Conservation (phyloP, 345 rosid species). For the Clarkia xantiana region DNA sequence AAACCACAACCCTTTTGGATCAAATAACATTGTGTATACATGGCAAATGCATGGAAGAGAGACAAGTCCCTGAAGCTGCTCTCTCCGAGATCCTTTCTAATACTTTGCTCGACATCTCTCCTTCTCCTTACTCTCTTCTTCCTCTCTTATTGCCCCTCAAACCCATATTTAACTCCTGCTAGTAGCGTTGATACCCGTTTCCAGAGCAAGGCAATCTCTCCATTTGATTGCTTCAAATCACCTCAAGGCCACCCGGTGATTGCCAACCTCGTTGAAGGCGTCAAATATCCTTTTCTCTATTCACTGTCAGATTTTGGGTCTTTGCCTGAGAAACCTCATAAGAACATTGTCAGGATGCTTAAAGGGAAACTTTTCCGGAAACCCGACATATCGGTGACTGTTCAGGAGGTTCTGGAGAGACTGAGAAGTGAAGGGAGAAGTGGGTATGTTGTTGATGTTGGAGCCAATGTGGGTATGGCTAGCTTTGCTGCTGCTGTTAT, state of each 20-base stretch:
- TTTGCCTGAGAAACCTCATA: constrained; percentile 89
- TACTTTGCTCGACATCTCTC: constrained; percentile 29
- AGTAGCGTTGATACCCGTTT: constrained; percentile 14
- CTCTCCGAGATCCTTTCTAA: constrained; percentile 32
- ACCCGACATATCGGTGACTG: constrained; percentile 79
- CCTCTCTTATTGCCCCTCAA: constrained; percentile 22
- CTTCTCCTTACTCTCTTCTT: constrained; percentile 29
- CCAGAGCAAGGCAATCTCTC: constrained; percentile 23
- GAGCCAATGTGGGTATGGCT: constrained; percentile 98
- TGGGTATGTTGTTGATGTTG: constrained; percentile 76
- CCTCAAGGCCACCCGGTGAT: constrained; percentile 78
- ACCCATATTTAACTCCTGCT: constrained; percentile 10
- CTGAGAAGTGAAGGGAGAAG: constrained; percentile 22
- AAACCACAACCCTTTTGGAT: no score
- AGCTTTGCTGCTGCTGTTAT: constrained; percentile 85
- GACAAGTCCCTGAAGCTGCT: constrained; percentile 43
- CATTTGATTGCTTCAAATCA: constrained; percentile 54
- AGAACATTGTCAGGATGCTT: constrained; percentile 74
- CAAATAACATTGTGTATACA: constrained; percentile 11
- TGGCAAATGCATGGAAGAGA: constrained; percentile 69
- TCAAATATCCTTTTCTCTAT: constrained; percentile 61
- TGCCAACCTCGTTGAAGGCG: constrained; percentile 74
- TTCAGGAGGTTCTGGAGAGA: constrained; percentile 55
- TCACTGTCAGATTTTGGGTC: constrained; percentile 80
- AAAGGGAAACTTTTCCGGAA: constrained; percentile 84